Conservation (phyloP, 2,329 filamentous ascomycete genomes). For the Aspergillus brasiliensis region DNA sequence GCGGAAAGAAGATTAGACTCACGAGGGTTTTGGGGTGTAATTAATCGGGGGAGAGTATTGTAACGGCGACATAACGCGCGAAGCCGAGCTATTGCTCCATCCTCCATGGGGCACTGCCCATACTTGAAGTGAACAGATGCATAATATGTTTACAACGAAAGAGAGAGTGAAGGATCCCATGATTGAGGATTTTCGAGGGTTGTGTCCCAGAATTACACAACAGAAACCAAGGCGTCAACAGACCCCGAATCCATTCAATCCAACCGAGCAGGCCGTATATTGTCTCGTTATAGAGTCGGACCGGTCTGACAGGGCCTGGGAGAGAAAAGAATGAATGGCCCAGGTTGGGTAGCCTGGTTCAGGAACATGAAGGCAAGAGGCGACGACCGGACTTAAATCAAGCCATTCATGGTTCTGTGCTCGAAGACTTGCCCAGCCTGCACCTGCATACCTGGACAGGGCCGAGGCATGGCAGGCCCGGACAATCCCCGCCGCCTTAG, state of each 20-base stretch:
- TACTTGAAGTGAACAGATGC: neutral
- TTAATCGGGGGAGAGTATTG: conserved; percentile 1
- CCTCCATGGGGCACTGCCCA: conserved; percentile 6
- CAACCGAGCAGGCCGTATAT: neutral
- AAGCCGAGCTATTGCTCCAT: neutral
- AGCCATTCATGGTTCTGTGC: neutral
- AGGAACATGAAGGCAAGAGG: neutral
- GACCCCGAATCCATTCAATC: neutral
- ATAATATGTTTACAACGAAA: neutral
- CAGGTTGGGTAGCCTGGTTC: neutral
- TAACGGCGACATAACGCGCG: neutral
- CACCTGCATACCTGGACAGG: conserved; percentile 14
- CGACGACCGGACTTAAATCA: neutral
- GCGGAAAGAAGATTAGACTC: neutral
- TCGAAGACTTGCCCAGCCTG: neutral
- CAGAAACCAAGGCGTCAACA: too few species aligned
- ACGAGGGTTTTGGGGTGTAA: conserved; percentile 14
- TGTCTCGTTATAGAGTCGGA: neutral
- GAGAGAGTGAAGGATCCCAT: neutral
- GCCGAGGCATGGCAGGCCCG: conserved; percentile 5
- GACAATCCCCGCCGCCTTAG: conserved; percentile 12
- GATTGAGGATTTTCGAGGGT: neutral
- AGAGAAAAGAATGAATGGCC: neutral
- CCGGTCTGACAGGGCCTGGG: neutral
- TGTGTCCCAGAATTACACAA: neutral